Base-by-base conservation (phyloP, 768 basidiomycete species). In the Rhizopogon sp. region DNA sequence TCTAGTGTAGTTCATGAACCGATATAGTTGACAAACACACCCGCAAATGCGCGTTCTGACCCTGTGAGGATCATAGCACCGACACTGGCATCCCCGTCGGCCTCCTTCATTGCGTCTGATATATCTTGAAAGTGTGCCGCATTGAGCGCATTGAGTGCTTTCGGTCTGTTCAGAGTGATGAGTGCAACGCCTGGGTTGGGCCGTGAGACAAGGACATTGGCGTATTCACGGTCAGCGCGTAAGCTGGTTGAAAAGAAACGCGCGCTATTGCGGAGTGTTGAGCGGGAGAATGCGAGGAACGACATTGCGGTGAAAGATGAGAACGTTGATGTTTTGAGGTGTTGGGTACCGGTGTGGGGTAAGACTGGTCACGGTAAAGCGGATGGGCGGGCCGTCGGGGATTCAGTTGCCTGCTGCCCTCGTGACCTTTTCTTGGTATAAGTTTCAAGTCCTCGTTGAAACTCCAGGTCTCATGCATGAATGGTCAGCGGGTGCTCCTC, bases 61-160 rank as follows among this genome's bases (percentile, higher is more conserved):
- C 96, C 96, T 1, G 96, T 98, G 52, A 99, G 69, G 13, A 99
- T 93, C 64, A 98, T 82, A 5, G 93, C 92, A 43, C 90, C 84
- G 37, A 95, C 74, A 6, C 73, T 70, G 33, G 80, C 77, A 66
- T 98, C 93, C 14, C 67, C 72, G 56, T 94, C 90, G 2, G 85
- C 82, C 33, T 82, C 79, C 39, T 72, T 76, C 44, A 97, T 69
- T 5, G 93, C 93, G 28, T 79, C 74, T 64, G 94, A 92, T 43
- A 98, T 78, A 67, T 94, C 91, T 13, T 71, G 71, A 68, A 98
- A 88, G 55, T 98, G 78, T 6, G 88, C 84, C 22, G 83, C 81
- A 62, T 79, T 87, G 56, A 99, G 77, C 3, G 97, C 95, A 66
- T 97, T 98, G 56, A 95, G 75, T 16, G 88, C 88, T 62, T 93